Evolutionary conservation across 139 green algal species (phyloP).

Genomic region (Chlamydomonas sphaeroides): DNA sequence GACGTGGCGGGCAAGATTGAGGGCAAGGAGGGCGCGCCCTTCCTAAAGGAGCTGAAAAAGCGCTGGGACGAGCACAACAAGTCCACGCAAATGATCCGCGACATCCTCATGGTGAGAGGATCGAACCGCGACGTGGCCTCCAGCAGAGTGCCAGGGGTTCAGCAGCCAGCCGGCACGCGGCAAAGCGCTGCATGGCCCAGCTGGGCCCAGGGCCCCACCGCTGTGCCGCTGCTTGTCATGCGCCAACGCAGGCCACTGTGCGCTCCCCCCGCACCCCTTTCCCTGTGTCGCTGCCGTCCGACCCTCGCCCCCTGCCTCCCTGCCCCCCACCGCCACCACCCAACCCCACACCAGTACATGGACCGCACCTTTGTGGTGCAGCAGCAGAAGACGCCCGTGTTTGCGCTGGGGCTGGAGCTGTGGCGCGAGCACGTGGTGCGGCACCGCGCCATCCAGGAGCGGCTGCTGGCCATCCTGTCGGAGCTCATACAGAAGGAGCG

Average conservation of each 20-base stretch:
- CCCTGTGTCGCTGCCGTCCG: neutral
- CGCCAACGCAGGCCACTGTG: too few species aligned
- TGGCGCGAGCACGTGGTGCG: constrained; percentile 92
- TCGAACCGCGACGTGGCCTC: too few species aligned
- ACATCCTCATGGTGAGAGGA: constrained; percentile 99
- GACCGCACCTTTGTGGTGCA: constrained; percentile 96
- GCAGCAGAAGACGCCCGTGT: constrained; percentile 89
- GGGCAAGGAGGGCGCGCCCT: constrained; percentile 73
- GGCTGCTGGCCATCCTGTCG: constrained; percentile 60
- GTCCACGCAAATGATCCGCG: constrained; percentile 94
- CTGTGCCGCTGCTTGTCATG: too few species aligned
- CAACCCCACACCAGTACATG: constrained; percentile 88
- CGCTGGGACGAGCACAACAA: constrained; percentile 95
- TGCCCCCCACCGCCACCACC: neutral
- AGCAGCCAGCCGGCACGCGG: too few species aligned
- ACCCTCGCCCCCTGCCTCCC: neutral
- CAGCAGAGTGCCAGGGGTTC: too few species aligned
- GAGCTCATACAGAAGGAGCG: constrained; percentile 68
- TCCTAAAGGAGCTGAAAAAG: constrained; percentile 88
- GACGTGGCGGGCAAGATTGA: constrained; percentile 79
- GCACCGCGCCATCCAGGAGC: constrained; percentile 70
- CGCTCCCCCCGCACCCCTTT: neutral
- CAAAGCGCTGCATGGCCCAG: too few species aligned
- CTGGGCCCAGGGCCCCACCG: too few species aligned
- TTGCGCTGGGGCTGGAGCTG: constrained; percentile 91